phyloP scores from a whole-genome alignment of 2,329 filamentous ascomycete genomes.

The Blastomyces gilchristii region DNA sequence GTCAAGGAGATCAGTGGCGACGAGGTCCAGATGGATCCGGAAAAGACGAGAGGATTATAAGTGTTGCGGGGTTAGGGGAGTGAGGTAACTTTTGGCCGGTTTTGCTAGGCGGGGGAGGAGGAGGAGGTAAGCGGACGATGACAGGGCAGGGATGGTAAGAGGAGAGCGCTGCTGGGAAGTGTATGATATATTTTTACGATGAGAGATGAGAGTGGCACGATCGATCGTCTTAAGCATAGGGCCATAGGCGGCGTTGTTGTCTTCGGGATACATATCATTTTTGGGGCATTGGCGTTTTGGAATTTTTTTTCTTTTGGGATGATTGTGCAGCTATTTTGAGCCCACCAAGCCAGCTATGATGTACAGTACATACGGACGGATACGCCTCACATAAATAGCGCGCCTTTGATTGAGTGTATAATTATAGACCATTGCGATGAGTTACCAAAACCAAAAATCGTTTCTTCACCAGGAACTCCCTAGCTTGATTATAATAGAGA shows the following conservation, averaged over 20 bases:
- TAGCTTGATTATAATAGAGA: neutral
- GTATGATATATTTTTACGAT: neutral
- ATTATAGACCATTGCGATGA: neutral
- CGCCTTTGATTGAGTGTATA: neutral
- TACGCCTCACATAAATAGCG: neutral
- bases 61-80: neutral
- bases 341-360: neutral
- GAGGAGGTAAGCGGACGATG: neutral
- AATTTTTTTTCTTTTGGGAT: neutral
- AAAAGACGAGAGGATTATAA: conserved; percentile 39
- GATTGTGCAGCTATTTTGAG: neutral
- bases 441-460: neutral
- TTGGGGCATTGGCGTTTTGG: conserved; percentile 4
- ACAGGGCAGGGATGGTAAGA: neutral
- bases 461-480: neutral
- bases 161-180: neutral
- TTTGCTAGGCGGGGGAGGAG: neutral
- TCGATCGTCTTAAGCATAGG: neutral
- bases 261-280: neutral
- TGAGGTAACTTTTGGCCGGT: neutral
- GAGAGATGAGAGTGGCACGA: neutral
- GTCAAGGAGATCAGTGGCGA: conserved; percentile 58
- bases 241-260: neutral
- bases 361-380: neutral
- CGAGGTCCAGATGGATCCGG: conserved; percentile 44